Evolutionary conservation across 176 grass and related monocot species (phyloP).

Genomic region (Ananas comosus): DNA sequence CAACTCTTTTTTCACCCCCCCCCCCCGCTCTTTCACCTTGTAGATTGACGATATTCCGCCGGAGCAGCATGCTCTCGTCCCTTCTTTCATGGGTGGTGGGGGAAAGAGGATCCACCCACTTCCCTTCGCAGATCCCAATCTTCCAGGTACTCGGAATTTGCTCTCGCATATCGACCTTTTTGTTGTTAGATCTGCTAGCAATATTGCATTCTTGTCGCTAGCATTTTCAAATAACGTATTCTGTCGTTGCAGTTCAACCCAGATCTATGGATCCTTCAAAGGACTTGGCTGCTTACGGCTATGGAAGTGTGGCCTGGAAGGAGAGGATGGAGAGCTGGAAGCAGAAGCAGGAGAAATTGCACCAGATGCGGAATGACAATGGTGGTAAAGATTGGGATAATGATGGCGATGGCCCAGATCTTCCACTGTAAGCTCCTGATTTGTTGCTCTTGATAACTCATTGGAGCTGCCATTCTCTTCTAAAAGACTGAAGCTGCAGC

Average conservation of each 20-base stretch:
- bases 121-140: conserved; percentile 60
- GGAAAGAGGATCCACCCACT: conserved; percentile 88
- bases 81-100: conserved; percentile 67
- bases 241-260: conserved; percentile 56
- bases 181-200: background rate
- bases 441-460: background rate
- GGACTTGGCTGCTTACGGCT: conserved; percentile 80
- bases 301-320: conserved; percentile 89
- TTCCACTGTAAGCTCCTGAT: conserved; percentile 49
- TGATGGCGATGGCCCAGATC: conserved; percentile 59
- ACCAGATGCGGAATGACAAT: conserved; percentile 38
- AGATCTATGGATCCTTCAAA: conserved; percentile 96
- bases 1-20: background rate
- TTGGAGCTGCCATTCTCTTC: background rate
- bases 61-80: conserved; percentile 90
- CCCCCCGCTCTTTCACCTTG: background rate
- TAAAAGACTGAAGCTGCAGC: too few species aligned
- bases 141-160: conserved; percentile 34
- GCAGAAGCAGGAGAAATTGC: conserved; percentile 67
- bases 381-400: conserved; percentile 50
- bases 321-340: conserved; percentile 83
- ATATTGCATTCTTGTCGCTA: too few species aligned
- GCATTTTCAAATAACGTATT: background rate
- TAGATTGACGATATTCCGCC: conserved; percentile 88
- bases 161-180: background rate